These are phyloP conservation scores for Pyrenochaeta sp. DNA, from an alignment of 2,329 filamentous ascomycete genomes.

Conservation along the genomic window DNA sequence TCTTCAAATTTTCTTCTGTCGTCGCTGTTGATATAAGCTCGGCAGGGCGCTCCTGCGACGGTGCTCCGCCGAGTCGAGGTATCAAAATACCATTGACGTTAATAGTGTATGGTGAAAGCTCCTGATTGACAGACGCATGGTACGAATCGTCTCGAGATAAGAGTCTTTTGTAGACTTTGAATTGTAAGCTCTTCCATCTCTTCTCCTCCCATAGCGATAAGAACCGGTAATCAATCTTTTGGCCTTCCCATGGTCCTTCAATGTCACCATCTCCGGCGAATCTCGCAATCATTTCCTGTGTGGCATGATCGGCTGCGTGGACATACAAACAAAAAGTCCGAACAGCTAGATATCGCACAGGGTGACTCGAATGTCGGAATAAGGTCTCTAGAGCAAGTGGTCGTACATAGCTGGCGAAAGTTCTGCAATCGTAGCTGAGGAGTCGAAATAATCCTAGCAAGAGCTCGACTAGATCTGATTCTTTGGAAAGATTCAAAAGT, in stretches of 20 bases:
- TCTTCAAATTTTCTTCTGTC: constrained; percentile 74
- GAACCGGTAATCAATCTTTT: constrained; percentile 80
- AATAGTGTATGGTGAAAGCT: constrained; percentile 43
- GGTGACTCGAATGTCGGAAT: constrained; percentile 65
- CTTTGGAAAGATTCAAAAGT: not conserved
- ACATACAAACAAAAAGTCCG: constrained; percentile 82
- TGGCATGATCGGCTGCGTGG: constrained; percentile 79
- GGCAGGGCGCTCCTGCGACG: constrained; percentile 35
- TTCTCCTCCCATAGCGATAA: constrained; percentile 70
- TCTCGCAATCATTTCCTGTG: constrained; percentile 73
- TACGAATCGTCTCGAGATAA: not conserved
- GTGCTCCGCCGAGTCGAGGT: constrained; percentile 45
- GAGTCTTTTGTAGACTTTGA: constrained; percentile 12
- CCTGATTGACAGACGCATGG: constrained; percentile 13
- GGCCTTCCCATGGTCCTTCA: constrained; percentile 77
- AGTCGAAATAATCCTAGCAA: constrained; percentile 81
- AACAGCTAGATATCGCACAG: constrained; percentile 81
- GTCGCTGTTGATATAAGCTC: constrained; percentile 72
- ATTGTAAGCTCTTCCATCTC: constrained; percentile 52
- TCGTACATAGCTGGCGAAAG: constrained; percentile 71
- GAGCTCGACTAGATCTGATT: constrained; percentile 49
- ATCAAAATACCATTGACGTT: constrained; percentile 50
- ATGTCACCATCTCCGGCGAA: constrained; percentile 72
- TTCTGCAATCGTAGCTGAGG: constrained; percentile 75
- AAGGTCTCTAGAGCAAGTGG: constrained; percentile 74